phyloP scores from a whole-genome alignment of 352 stramenopile species.

The Globisporangium apiculatum region DNA sequence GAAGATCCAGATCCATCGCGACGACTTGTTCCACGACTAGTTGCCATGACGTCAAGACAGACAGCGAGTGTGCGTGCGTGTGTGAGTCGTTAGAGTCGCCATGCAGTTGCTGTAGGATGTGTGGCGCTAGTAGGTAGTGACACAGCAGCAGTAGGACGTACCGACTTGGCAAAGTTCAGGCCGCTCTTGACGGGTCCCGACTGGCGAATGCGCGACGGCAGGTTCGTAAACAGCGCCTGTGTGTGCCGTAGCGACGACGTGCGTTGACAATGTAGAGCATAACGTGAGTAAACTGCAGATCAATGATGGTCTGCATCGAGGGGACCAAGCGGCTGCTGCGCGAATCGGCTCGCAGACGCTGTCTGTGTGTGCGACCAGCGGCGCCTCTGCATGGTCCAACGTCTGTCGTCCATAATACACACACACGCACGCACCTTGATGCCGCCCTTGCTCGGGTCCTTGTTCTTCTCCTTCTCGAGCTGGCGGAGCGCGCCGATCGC shows the following conservation, averaged over 20 bases:
- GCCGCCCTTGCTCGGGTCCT: slow-evolving; percentile 47
- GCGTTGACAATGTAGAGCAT: background rate
- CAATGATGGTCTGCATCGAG: no score
- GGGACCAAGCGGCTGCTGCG: background rate
- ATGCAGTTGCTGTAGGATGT: no score
- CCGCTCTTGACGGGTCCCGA: slow-evolving; percentile 54
- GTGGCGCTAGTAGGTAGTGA: background rate
- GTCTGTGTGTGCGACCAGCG: no score
- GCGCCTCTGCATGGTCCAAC: no score
- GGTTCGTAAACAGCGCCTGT: slow-evolving; percentile 56
- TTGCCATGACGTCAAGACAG: slow-evolving; percentile 5
- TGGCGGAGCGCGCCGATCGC: slow-evolving; percentile 75
- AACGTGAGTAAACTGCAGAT: no score
- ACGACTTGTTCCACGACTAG: slow-evolving; percentile 50
- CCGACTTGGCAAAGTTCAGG: slow-evolving; percentile 49
- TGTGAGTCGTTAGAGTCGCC: background rate
- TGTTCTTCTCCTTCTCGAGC: slow-evolving; percentile 80
- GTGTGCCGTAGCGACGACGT: background rate
- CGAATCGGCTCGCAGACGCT: no score
- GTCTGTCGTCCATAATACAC: no score
- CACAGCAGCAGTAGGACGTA: slow-evolving; percentile 10
- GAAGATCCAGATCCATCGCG: slow-evolving; percentile 74
- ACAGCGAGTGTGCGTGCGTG: slow-evolving; percentile 1
- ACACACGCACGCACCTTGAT: slow-evolving; percentile 32
- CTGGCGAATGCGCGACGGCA: slow-evolving; percentile 60